Evolutionary conservation across 1,139 yeast genomes (phyloP).

Genomic region (Saccharomyces hybrid): DNA sequence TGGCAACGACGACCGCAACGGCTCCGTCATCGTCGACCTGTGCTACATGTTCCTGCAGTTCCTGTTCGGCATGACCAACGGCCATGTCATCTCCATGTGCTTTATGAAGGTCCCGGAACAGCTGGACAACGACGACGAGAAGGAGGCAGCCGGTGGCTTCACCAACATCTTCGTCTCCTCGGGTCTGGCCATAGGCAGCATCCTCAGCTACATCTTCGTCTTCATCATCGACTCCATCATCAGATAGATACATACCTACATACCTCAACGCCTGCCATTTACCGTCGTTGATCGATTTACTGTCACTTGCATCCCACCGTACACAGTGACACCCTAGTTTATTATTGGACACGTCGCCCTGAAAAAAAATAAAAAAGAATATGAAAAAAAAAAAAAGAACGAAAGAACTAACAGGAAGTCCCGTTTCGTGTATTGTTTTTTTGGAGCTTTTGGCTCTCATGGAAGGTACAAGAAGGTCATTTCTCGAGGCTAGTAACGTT

Average conservation of each 20-base stretch:
- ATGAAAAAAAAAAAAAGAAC: not conserved
- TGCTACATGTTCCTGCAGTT: slow-evolving; percentile 66
- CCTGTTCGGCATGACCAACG: slow-evolving; percentile 77
- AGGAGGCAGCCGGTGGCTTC: slow-evolving; percentile 91
- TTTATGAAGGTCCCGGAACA: slow-evolving; percentile 70
- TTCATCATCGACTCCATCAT: slow-evolving; percentile 8
- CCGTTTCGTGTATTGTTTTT: not conserved
- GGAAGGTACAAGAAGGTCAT: not conserved
- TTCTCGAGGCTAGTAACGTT: not conserved
- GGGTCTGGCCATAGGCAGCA: slow-evolving; percentile 72
- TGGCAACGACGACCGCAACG: slow-evolving; percentile 25
- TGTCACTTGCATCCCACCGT: not conserved
- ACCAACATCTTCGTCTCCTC: slow-evolving; percentile 67
- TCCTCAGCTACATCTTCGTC: slow-evolving; percentile 63
- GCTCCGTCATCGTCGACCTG: slow-evolving; percentile 46
- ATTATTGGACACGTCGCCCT: slow-evolving; percentile 1
- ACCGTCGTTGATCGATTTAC: not conserved
- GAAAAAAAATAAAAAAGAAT: not conserved
- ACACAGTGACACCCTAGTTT: not conserved
- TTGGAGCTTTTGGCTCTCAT: not conserved
- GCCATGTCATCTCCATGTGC: slow-evolving; percentile 72
- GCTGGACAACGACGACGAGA: slow-evolving; percentile 54
- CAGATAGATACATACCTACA: not conserved
- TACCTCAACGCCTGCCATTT: not conserved
- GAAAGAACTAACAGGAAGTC: not conserved